phyloP scores from a whole-genome alignment of 2,329 filamentous ascomycete genomes.

The Colletotrichum eleusines region DNA sequence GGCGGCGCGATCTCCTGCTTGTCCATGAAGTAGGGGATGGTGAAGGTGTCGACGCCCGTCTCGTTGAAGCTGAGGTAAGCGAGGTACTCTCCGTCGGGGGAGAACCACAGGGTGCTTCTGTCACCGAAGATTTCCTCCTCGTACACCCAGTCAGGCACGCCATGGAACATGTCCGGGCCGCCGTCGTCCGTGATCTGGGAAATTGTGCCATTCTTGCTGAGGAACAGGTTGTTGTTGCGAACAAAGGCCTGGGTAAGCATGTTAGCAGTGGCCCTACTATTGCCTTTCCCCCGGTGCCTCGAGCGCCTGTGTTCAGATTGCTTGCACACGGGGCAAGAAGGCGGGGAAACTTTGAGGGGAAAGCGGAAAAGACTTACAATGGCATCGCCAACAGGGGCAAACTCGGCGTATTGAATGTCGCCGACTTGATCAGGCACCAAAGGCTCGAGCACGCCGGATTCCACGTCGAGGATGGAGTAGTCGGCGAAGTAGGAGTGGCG shows the following conservation, averaged over 20 bases:
- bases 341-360: no score
- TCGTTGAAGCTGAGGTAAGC: constrained; percentile 94
- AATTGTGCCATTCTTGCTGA: constrained; percentile 66
- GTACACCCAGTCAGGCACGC: constrained; percentile 85
- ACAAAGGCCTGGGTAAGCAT: constrained; percentile 65
- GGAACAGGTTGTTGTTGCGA: constrained; percentile 73
- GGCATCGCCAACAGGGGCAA: constrained; percentile 68
- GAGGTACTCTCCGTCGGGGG: constrained; percentile 86
- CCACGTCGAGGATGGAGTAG: constrained; percentile 73
- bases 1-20: constrained; percentile 66
- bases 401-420: constrained; percentile 75
- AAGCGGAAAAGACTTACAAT: constrained; percentile 50
- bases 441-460: constrained; percentile 65
- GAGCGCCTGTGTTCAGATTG: background rate
- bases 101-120: constrained; percentile 95
- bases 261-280: background rate
- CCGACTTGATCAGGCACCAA: constrained; percentile 70
- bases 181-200: constrained; percentile 71
- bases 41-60: constrained; percentile 75
- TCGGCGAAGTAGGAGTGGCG: constrained; percentile 76
- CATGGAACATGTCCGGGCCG: constrained; percentile 72
- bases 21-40: constrained; percentile 75
- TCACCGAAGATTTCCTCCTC: constrained; percentile 76
- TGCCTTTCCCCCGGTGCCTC: fast-evolving
- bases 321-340: background rate